Base-by-base conservation (phyloP, 345 rosid genomes). In the Melastoma malabathricum region DNA sequence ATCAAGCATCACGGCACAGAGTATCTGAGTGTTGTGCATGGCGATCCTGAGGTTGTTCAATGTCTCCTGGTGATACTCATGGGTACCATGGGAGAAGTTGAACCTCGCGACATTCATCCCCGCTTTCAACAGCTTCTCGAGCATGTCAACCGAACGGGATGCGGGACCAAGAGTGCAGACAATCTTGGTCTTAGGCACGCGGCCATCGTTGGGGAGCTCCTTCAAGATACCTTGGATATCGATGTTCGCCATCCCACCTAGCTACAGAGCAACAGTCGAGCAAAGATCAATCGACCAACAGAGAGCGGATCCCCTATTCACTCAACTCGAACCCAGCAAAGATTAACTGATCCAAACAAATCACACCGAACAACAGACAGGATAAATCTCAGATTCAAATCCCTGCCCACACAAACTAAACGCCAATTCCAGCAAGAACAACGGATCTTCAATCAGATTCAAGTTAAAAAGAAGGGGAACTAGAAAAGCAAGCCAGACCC, bases 31-130 rank as follows among this genome's bases (percentile, higher is more conserved):
- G 53, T 72, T 83, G 0, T 71, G 80, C 92, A 80, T 80, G 12
- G 92, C 84, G 15, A 39, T 52, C 58, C 71, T 77, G 73, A 89
- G 97, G 53, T 83, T 86, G 66, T 86, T 43, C 64, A 89, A 70
- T 48, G 92, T 83, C 67, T 72, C 97, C 66, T 79, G 92, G 64
- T 89, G 97, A 31, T 89, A 89, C 51, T 83, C 92, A 27, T 86
- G 96, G 45, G 92, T 83, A 13, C 98, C 98, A 27, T 90, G 98
- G 3, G 98, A 90, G 79, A 90, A 90, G 65, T 90, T 90, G 94
- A 90, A 90, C 34, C 98, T 94, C 46, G 92, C 96, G 6, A 90
- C 96, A 58, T 90, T 90, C 98, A 90, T 86, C 43, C 97, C 97
- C 5, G 96, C 96, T 58, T 56, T 83, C 16, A 86, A 68, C 64